These are phyloP conservation scores for Peniophora sp. DNA, from an alignment of 1,284 basidiomycete species.

Conservation along the genomic window DNA sequence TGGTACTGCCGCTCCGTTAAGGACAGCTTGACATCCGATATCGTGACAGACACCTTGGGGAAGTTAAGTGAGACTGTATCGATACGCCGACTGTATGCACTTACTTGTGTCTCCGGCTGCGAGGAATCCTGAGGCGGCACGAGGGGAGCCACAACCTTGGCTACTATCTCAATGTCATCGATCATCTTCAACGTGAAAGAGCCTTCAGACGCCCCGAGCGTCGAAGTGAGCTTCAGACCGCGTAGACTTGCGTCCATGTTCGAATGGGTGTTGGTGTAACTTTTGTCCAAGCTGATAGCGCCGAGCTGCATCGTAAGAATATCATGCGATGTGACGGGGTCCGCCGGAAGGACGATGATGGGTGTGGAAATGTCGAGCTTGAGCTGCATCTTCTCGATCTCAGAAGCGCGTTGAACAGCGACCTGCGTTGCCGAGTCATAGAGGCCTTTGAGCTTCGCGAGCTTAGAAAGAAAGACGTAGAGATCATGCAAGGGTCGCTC, in stretches of 20 bases:
- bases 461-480: conserved; percentile 79
- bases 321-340: conserved; percentile 59
- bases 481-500: conserved; percentile 85
- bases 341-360: conserved; percentile 84
- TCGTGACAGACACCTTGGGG: conserved; percentile 58
- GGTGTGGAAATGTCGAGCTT: conserved; percentile 88
- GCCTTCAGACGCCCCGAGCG: conserved; percentile 42
- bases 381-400: conserved; percentile 89
- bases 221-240: conserved; percentile 82
- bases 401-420: conserved; percentile 86
- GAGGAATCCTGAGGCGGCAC: conserved; percentile 28
- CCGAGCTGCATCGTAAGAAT: conserved; percentile 80
- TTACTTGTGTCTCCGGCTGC: conserved; percentile 67
- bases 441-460: conserved; percentile 86
- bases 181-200: conserved; percentile 75
- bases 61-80: conserved; percentile 1
- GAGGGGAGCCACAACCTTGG: conserved; percentile 62
- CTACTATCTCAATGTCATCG: conserved; percentile 81
- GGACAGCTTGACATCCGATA: conserved; percentile 88
- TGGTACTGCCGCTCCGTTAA: conserved; percentile 90
- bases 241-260: conserved; percentile 74
- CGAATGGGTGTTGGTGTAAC: conserved; percentile 55
- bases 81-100: conserved; percentile 8
- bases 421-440: conserved; percentile 95
- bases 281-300: conserved; percentile 82